These are phyloP conservation scores for Acanthamoeba triangularis DNA, from an alignment of 208 protist genomes.

Conservation along the genomic window DNA sequence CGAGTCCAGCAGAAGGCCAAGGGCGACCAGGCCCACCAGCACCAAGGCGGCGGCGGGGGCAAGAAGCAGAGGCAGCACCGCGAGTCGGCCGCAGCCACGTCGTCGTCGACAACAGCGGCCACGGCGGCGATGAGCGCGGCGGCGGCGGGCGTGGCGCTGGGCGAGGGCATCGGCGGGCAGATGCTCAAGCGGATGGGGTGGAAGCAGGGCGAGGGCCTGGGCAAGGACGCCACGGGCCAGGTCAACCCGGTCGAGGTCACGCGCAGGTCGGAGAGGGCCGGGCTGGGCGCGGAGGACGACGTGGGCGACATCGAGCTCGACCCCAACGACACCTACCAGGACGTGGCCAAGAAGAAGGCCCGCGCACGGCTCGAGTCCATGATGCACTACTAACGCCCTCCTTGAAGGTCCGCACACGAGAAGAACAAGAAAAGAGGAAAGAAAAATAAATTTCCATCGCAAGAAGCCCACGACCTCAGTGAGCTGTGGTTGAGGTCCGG, in stretches of 20 bases:
- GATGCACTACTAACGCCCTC: neutral
- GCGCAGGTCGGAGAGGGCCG: conserved; percentile 7
- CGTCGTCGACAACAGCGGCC: neutral
- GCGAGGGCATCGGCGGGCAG: conserved; percentile 62
- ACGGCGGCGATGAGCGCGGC: neutral
- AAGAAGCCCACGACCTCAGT: neutral
- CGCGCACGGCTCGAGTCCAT: conserved; percentile 45
- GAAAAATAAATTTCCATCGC: too few species aligned
- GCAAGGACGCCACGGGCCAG: conserved; percentile 68
- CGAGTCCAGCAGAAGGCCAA: neutral
- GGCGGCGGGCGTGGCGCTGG: neutral
- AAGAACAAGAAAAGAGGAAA: too few species aligned
- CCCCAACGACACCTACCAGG: conserved; percentile 68
- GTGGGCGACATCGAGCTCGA: conserved; percentile 4
- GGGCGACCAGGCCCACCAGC: neutral
- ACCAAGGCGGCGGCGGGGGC: neutral
- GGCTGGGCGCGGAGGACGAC: conserved; percentile 36
- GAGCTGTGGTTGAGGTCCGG: neutral
- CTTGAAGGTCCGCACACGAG: too few species aligned
- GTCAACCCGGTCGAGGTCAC: conserved; percentile 40
- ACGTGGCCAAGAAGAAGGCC: conserved; percentile 69
- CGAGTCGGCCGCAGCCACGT: neutral
- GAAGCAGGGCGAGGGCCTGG: conserved; percentile 75
- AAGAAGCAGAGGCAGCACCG: conserved; percentile 36
- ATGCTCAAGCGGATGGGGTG: conserved; percentile 80